Base-by-base conservation (phyloP, 495 filamentous ascomycete genomes). In the Podospora conica region DNA sequence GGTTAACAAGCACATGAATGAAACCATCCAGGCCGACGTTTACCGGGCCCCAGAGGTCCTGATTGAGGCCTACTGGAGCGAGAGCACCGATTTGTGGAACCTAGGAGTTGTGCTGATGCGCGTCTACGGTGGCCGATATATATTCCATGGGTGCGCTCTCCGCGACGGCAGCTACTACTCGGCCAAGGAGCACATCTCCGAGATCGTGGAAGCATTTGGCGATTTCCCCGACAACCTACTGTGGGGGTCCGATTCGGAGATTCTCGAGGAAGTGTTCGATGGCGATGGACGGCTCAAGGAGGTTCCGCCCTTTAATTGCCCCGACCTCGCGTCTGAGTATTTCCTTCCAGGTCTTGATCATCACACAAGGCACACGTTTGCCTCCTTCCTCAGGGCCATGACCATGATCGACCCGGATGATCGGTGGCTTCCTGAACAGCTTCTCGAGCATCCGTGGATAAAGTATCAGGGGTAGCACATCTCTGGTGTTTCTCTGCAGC, bases 11-110 rank as follows among this genome's bases (percentile, higher is more conserved):
- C 74, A 74, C 31, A 73, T 76, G 3, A 69, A 57, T 3, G 69
- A 75, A 55, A 63, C 55, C 24, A 77, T 76, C 65, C 71, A 78
- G 25, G 70, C 74, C 24, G 64, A 75, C 12, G 55, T 65, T 6
- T 70, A 76, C 3, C 67, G 73, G 3, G 62, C 74, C 3, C 73
- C 76, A 1, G 74, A 76, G 60, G 71, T 76, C 12, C 66, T 78
- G 9, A 70, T 75, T 23, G 54, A 48, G 24, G 75, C 74, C 6
- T 68, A 71, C 9, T 76, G 75, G 74, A 69, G 69, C 63, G 18
- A 23, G 12, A 66, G 20, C 2, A 63, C 40, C 2, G 74, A 75
- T 59, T 67, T 61, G 53, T 78, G 75, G 73, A 77, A 77, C 56
- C 64, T 69, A 9, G 67, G 67, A 6, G 67, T 65, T 63, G 23